A percentile compares a stretch with the other conserved stretches of the same genome.
These are phyloP conservation scores for Sedum album DNA, from an alignment of 164 flowering plant species.

Conservation along the genomic window DNA sequence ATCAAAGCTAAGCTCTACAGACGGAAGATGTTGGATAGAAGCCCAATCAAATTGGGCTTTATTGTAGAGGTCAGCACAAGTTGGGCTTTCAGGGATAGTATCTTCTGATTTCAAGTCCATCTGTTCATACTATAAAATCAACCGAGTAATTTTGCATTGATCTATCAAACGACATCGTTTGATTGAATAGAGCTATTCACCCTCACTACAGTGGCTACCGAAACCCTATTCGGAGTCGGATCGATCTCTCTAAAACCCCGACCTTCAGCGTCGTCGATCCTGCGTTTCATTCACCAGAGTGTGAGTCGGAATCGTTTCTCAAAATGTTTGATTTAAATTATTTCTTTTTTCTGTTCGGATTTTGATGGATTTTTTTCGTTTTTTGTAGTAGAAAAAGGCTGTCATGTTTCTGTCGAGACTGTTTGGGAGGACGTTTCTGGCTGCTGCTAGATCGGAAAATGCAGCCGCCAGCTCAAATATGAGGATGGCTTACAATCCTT, in stretches of 20 bases:
- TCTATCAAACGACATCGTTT: background rate
- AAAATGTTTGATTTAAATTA: background rate
- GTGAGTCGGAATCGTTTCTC: background rate
- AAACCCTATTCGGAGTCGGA: background rate
- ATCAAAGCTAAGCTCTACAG: too few species aligned
- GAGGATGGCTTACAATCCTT: constrained; percentile 40
- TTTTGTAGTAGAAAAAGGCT: background rate
- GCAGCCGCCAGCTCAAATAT: constrained; percentile 34
- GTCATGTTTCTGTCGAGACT: constrained; percentile 43
- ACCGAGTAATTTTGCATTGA: too few species aligned
- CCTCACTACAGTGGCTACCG: background rate
- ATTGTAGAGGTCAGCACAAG: too few species aligned
- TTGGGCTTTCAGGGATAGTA: too few species aligned
- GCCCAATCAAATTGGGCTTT: too few species aligned
- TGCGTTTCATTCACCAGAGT: background rate
- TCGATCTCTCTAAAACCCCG: background rate
- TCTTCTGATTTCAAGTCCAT: too few species aligned
- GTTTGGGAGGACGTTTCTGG: constrained; percentile 45
- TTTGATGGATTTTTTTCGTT: background rate
- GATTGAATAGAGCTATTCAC: background rate
- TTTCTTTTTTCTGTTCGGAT: background rate
- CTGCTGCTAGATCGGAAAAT: constrained; percentile 54
- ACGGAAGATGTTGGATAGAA: too few species aligned
- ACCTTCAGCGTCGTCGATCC: background rate
- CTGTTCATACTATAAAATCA: too few species aligned